phyloP scores from a whole-genome alignment of 192 early-diverging fungal species.

The Gryganskiella cystojenkinii region DNA sequence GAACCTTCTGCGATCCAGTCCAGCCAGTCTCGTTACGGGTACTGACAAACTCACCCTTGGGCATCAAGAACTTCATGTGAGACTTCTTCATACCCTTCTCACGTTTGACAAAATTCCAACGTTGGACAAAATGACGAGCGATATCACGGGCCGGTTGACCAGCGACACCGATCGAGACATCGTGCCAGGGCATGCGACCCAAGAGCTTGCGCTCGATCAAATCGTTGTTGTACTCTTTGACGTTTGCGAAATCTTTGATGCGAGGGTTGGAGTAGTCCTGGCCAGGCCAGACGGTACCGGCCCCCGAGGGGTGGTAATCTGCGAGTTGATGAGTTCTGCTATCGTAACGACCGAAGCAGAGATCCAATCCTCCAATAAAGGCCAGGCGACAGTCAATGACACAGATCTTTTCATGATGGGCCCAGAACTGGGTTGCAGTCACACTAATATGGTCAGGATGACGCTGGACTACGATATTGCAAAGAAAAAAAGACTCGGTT shows the following conservation, averaged over 20 bases:
- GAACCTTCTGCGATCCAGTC: constrained; percentile 70
- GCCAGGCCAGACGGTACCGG: constrained; percentile 61
- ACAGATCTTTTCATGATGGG: constrained; percentile 87
- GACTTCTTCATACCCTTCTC: constrained; percentile 68
- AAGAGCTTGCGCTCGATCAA: constrained; percentile 58
- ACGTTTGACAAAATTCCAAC: constrained; percentile 91
- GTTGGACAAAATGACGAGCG: constrained; percentile 84
- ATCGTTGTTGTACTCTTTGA: constrained; percentile 20
- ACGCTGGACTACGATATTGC: constrained; percentile 68
- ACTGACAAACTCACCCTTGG: constrained; percentile 71
- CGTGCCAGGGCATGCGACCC: constrained; percentile 92
- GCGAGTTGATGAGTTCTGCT: constrained; percentile 80
- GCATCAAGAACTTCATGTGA: constrained; percentile 72
- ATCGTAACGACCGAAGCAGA: constrained; percentile 88
- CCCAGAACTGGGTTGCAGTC: constrained; percentile 82
- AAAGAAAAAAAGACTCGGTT: not conserved
- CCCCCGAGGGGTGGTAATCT: constrained; percentile 69
- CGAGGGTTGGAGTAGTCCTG: constrained; percentile 91
- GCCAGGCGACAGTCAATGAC: constrained; percentile 83
- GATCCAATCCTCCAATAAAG: constrained; percentile 88
- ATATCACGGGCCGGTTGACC: constrained; percentile 84
- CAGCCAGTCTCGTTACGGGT: constrained; percentile 65
- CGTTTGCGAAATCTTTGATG: constrained; percentile 74
- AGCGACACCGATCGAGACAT: constrained; percentile 80
- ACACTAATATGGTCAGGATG: constrained; percentile 81